Evolutionary conservation across 192 early-diverging fungal genomes (phyloP).

Genomic region (Borealophlyctis nickersoniae): DNA sequence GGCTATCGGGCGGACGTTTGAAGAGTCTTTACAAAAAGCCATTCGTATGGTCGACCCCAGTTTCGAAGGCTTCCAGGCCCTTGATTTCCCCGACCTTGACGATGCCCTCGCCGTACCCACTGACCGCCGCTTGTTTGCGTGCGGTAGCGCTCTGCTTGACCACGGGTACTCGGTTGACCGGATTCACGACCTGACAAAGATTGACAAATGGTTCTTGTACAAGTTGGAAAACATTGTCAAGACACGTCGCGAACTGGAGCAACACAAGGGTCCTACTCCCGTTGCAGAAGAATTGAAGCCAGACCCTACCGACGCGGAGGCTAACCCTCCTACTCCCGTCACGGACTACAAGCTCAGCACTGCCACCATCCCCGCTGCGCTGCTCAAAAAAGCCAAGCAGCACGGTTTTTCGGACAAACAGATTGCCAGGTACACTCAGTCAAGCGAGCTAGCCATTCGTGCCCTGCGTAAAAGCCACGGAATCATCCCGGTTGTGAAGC

Average conservation of each 20-base stretch:
- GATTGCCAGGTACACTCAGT: conserved; percentile 61
- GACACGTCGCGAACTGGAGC: conserved; percentile 48
- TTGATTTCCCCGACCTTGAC: conserved; percentile 56
- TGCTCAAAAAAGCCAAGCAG: conserved; percentile 77
- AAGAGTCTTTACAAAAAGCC: conserved; percentile 95
- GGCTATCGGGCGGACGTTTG: conserved; percentile 96
- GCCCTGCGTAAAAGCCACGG: conserved; percentile 64
- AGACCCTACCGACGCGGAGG: conserved; percentile 26
- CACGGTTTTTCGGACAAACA: conserved; percentile 87
- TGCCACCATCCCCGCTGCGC: conserved; percentile 53
- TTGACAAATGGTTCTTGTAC: conserved; percentile 89
- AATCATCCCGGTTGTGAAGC: conserved; percentile 87
- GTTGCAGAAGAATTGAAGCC: conserved; percentile 17
- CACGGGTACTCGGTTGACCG: conserved; percentile 71
- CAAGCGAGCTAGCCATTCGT: conserved; percentile 64
- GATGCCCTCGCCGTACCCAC: conserved; percentile 65
- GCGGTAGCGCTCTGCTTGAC: conserved; percentile 80
- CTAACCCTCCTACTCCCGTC: conserved; percentile 25
- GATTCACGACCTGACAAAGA: conserved; percentile 78
- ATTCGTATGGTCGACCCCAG: conserved; percentile 90
- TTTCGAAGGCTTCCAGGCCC: conserved; percentile 80
- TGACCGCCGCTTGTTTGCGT: conserved; percentile 78
- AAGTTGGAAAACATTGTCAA: conserved; percentile 81
- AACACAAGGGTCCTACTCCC: conserved; percentile 27
- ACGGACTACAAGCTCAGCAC: conserved; percentile 32